These are phyloP conservation scores for Colletotrichum sublineola DNA, from an alignment of 2,329 filamentous ascomycete species.

Conservation along the genomic window DNA sequence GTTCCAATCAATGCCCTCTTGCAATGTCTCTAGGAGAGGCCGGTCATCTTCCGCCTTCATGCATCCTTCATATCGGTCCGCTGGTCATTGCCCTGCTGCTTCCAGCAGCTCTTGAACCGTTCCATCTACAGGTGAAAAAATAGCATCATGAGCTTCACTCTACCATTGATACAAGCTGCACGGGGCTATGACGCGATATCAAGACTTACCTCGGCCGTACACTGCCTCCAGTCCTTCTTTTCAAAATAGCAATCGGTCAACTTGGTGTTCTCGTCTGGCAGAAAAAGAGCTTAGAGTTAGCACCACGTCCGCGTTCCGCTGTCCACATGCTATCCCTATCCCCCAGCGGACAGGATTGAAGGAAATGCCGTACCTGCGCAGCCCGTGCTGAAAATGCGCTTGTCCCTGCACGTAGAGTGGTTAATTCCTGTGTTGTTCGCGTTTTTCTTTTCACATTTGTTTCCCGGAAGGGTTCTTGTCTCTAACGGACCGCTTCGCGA, in stretches of 20 bases:
- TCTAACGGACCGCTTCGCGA: background rate
- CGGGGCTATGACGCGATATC: slow-evolving; percentile 2
- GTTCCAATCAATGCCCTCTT: background rate
- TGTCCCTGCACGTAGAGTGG: slow-evolving; percentile 76
- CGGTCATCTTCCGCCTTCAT: slow-evolving; percentile 39
- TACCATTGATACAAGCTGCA: background rate
- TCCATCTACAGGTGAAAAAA: slow-evolving; percentile 77
- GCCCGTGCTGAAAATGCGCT: slow-evolving; percentile 96
- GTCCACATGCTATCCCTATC: background rate
- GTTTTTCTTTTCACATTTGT: background rate
- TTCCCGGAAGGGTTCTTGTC: background rate
- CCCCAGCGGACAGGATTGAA: background rate
- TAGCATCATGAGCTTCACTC: slow-evolving; percentile 9
- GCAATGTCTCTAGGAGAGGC: background rate
- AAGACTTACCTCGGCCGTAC: slow-evolving; percentile 83
- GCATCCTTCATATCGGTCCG: slow-evolving; percentile 83
- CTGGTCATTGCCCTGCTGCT: slow-evolving; percentile 86
- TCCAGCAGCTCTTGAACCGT: slow-evolving; percentile 91
- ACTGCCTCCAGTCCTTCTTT: slow-evolving; percentile 95
- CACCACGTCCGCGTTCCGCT: background rate
- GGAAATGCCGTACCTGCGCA: slow-evolving; percentile 76
- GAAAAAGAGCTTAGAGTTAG: slow-evolving; percentile 23
- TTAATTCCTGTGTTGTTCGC: background rate
- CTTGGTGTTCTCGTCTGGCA: slow-evolving; percentile 83
- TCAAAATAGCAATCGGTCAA: slow-evolving; percentile 97